Conservation (phyloP, 2,329 filamentous ascomycete genomes). For the Ophiocordyceps camponoti-rufipedis region DNA sequence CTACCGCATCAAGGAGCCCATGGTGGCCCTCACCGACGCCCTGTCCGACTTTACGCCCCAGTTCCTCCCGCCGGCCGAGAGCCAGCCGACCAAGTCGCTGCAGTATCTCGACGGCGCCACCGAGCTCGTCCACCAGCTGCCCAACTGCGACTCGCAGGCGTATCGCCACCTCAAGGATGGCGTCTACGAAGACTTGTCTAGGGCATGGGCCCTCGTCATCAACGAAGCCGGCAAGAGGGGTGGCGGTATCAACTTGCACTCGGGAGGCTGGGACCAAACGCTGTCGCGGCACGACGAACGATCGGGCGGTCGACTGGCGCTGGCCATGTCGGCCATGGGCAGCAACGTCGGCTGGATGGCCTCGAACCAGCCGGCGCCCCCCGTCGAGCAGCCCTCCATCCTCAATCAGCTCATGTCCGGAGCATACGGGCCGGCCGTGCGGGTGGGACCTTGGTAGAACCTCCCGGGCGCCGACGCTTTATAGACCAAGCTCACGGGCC, state of each 20-base stretch:
- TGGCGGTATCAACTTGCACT: constrained; percentile 75
- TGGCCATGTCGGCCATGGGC: constrained; percentile 62
- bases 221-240: constrained; percentile 80
- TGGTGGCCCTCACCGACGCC: constrained; percentile 69
- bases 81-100: constrained; percentile 65
- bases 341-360: constrained; percentile 65
- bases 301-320: constrained; percentile 63
- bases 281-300: constrained; percentile 75
- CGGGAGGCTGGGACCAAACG: constrained; percentile 82
- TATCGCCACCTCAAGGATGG: constrained; percentile 89
- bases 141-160: constrained; percentile 75
- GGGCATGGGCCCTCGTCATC: constrained; percentile 83
- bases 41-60: constrained; percentile 89
- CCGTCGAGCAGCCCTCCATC: constrained; percentile 34
- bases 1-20: constrained; percentile 70
- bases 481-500: not conserved
- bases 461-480: not conserved
- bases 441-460: constrained; percentile 41
- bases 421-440: constrained; percentile 39
- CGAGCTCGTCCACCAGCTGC: constrained; percentile 72
- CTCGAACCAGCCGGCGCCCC: constrained; percentile 10
- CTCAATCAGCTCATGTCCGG: constrained; percentile 44
- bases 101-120: constrained; percentile 82
- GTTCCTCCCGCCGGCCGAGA: constrained; percentile 82
- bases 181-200: constrained; percentile 89